phyloP scores from a whole-genome alignment of 179 eudicot genomes.

The Gypsophila paniculata region DNA sequence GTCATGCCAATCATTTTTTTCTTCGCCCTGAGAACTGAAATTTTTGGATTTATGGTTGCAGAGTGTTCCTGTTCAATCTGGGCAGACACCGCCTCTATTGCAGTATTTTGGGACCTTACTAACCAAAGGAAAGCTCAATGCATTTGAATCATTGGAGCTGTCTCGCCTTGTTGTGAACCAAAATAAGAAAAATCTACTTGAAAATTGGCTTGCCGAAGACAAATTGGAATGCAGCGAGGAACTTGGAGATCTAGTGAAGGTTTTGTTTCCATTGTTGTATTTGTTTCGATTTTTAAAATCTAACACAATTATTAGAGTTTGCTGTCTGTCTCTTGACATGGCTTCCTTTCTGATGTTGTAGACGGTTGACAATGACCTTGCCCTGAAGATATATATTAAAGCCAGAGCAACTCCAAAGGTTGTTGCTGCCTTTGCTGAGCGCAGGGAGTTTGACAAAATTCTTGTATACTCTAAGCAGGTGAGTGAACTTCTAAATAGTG shows the following conservation, averaged over 20 bases:
- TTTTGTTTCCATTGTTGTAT: constrained; percentile 16
- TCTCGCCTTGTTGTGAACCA: constrained; percentile 96
- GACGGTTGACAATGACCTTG: constrained; percentile 98
- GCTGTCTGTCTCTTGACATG: constrained; percentile 12
- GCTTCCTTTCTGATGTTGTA: constrained; percentile 29
- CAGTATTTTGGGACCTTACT: constrained; percentile 91
- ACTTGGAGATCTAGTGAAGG: constrained; percentile 99
- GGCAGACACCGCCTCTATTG: constrained; percentile 89
- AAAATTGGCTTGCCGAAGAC: constrained; percentile 97
- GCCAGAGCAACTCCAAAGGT: constrained; percentile 99
- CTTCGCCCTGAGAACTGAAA: too few species aligned
- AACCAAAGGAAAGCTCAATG: constrained; percentile 87
- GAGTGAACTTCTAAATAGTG: too few species aligned
- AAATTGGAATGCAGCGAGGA: constrained; percentile 95
- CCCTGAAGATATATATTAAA: constrained; percentile 88
- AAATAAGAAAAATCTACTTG: constrained; percentile 88
- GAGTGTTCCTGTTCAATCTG: constrained; percentile 99
- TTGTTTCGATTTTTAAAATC: not conserved
- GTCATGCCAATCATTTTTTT: too few species aligned
- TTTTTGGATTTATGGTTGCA: constrained; percentile 33
- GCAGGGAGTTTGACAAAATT: constrained; percentile 95
- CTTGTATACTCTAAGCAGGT: constrained; percentile 97
- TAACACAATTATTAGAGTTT: constrained; percentile 2
- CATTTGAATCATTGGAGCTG: constrained; percentile 85
- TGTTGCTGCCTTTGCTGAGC: constrained; percentile 97